Evolutionary conservation across 2,329 filamentous ascomycete genomes (phyloP).

Genomic region (Trichoderma endophyticum): DNA sequence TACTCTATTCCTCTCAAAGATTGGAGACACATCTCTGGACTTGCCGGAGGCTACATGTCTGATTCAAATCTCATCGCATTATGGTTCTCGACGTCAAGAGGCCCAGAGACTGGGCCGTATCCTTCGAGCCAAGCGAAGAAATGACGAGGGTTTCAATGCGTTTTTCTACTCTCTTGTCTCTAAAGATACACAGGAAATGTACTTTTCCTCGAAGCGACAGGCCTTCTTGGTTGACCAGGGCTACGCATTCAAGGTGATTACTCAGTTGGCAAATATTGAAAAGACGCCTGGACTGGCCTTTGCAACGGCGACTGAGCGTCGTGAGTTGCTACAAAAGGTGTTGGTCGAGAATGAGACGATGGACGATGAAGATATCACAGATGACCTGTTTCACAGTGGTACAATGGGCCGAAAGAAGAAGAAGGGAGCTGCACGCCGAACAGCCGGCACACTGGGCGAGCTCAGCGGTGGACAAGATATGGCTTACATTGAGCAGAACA

Average conservation of each 20-base stretch:
- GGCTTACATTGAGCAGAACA: slow-evolving; percentile 89
- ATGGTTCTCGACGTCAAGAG: slow-evolving; percentile 93
- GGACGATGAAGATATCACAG: slow-evolving; percentile 64
- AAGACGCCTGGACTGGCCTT: slow-evolving; percentile 78
- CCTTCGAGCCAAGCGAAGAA: slow-evolving; percentile 87
- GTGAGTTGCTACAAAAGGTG: slow-evolving; percentile 84
- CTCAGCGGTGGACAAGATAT: slow-evolving; percentile 91
- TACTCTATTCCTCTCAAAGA: slow-evolving; percentile 94
- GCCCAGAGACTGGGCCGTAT: slow-evolving; percentile 92
- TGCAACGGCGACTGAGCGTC: slow-evolving; percentile 71
- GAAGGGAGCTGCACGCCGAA: slow-evolving; percentile 67
- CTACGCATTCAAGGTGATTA: slow-evolving; percentile 99
- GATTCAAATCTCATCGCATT: slow-evolving; percentile 96
- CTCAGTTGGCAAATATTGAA: slow-evolving; percentile 87
- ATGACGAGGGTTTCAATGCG: slow-evolving; percentile 97
- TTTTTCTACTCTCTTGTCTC: slow-evolving; percentile 98
- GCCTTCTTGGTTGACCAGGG: slow-evolving; percentile 97
- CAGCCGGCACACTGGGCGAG: slow-evolving; percentile 80
- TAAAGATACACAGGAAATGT: slow-evolving; percentile 98
- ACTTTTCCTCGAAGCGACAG: slow-evolving; percentile 92
- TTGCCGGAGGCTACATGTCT: slow-evolving; percentile 93
- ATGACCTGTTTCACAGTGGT: slow-evolving; percentile 41
- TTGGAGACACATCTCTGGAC: slow-evolving; percentile 97
- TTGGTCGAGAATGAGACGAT: slow-evolving; percentile 81
- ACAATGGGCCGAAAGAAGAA: slow-evolving; percentile 46